A percentile compares a stretch with the other conserved stretches of the same genome.
phyloP scores from a whole-genome alignment of 345 rosid genomes.

The Cardamine occulta region DNA sequence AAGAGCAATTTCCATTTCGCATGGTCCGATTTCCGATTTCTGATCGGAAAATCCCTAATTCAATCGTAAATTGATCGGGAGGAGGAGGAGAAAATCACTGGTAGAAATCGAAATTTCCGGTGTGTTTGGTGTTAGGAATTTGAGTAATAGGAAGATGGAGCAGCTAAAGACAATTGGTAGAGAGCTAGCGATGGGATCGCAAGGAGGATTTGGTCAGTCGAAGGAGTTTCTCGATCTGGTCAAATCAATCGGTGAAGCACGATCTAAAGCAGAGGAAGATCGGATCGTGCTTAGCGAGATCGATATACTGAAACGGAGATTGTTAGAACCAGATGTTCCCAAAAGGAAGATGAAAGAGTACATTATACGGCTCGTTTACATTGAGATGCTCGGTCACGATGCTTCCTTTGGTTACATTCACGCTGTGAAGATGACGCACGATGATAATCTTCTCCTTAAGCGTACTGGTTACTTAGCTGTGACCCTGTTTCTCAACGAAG shows the following conservation, averaged over 20 bases:
- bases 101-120: background rate
- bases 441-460: constrained; percentile 74
- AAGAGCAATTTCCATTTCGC: background rate
- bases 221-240: constrained; percentile 96
- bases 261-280: constrained; percentile 99
- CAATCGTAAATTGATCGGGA: constrained; percentile 9
- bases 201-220: constrained; percentile 94
- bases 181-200: constrained; percentile 99
- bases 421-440: constrained; percentile 99
- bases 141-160: constrained; percentile 57
- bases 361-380: constrained; percentile 81
- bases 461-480: constrained; percentile 97
- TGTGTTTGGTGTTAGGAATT: constrained; percentile 13
- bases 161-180: constrained; percentile 94
- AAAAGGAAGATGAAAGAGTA: constrained; percentile 96
- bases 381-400: constrained; percentile 99
- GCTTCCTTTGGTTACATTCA: constrained; percentile 98
- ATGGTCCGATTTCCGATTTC: constrained; percentile 26
- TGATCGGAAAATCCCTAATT: constrained; percentile 18
- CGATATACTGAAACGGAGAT: constrained; percentile 84
- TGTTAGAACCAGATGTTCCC: constrained; percentile 86
- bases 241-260: constrained; percentile 96
- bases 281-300: constrained; percentile 92
- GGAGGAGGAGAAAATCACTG: constrained; percentile 13
- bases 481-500: constrained; percentile 88